Evolutionary conservation across 495 filamentous ascomycete genomes (phyloP), one percentile per base, ranked within the genome.

Genomic region (Umbilicaria muhlenbergii): DNA sequence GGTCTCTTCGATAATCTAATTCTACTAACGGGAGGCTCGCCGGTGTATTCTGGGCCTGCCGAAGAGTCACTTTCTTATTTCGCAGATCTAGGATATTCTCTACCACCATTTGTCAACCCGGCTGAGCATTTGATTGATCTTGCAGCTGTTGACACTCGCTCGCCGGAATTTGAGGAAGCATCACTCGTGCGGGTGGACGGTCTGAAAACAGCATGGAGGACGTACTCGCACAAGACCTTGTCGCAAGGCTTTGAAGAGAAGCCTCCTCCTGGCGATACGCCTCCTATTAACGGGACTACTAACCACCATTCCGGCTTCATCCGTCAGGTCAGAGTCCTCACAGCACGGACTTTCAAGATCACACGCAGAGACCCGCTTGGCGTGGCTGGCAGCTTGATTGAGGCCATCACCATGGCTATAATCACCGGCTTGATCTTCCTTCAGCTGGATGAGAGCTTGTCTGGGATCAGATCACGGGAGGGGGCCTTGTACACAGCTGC

Each of bases 311-410:
- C 68, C 2, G 61, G 66, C 2, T 71, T 83, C 46, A 54, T 66
- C 13, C 74, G 71, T 15, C 78, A 86, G 50, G 62, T 79, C 5
- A 57, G 53, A 5, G 75, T 85, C 3, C 53, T 84, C 12, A 83
- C 81, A 0, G 65, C 70, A 16, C 69, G 81, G 11, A 78, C 78
- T 1, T 66, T 81, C 40, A 71, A 70, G 43, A 75, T 76, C 0
- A 83, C 81, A 11, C 70, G 74, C 36, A 64, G 81, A 21, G 81
- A 86, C 51, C 81, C 81, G 0, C 70, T 84, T 64, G 81, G 81
- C 3, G 69, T 84, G 54, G 62, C 69, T 32, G 79, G 78, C 1
- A 78, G 73, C 40, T 54, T 83, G 12, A 45, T 79, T 15, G 77
- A 83, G 58, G 78, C 79, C 11, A 59, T 77, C 24, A 58, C 59